Percentiles rank a stretch among this genome's conserved stretches.
These are phyloP conservation scores for Trichoderma sp. DNA, from an alignment of 2,329 filamentous ascomycete genomes.

Conservation along the genomic window DNA sequence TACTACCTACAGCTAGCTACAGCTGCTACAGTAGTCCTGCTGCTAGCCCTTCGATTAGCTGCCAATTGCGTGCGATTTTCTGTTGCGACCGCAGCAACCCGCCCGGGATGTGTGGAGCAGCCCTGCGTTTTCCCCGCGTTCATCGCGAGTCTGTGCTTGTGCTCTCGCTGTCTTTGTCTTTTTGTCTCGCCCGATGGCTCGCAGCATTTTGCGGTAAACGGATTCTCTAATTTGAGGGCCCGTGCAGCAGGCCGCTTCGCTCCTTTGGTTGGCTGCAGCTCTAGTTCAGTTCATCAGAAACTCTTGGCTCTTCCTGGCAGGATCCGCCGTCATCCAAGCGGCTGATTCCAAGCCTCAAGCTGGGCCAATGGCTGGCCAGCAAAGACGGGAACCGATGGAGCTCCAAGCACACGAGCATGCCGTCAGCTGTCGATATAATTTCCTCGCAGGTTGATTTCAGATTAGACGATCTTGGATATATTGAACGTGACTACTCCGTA, in stretches of 20 bases:
- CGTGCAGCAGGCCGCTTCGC: conserved; percentile 1
- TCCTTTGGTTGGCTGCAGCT: conserved; percentile 13
- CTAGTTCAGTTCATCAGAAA: not conserved
- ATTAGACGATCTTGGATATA: not conserved
- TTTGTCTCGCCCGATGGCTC: not conserved
- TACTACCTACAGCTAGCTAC: not conserved
- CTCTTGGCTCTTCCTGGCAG: not conserved
- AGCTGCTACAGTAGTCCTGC: not conserved
- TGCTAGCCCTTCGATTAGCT: not conserved
- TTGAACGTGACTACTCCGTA: not conserved
- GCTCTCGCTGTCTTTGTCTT: not conserved
- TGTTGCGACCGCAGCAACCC: not conserved
- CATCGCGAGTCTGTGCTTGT: not conserved
- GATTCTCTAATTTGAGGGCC: conserved; percentile 5
- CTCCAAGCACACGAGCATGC: conserved; percentile 4
- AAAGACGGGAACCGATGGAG: not conserved
- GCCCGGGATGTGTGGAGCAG: conserved; percentile 1
- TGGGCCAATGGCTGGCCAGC: not conserved
- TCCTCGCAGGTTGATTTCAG: not conserved
- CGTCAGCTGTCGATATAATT: not conserved
- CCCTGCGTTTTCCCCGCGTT: conserved; percentile 9
- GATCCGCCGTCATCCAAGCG: conserved; percentile 1
- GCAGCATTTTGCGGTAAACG: not conserved
- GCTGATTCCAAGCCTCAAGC: not conserved
- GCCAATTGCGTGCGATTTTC: not conserved